These are phyloP conservation scores for Lachancea sp. DNA, from an alignment of 805 yeast species.

Conservation along the genomic window DNA sequence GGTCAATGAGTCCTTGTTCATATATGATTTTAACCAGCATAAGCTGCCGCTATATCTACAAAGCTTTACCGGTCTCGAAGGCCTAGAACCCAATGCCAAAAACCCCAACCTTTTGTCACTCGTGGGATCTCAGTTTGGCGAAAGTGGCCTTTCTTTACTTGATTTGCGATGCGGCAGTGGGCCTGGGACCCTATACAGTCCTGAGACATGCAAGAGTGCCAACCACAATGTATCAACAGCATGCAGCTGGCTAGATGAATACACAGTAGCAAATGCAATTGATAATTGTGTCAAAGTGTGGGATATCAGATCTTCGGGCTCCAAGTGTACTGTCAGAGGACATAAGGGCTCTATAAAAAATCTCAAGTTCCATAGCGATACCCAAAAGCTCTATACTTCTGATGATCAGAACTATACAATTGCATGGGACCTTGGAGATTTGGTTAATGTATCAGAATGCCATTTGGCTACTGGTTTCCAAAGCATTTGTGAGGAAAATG, in stretches of 20 bases:
- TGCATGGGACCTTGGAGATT: slow-evolving; percentile 25
- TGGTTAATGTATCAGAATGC: slow-evolving; percentile 15
- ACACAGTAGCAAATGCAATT: slow-evolving; percentile 17
- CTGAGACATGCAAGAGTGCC: slow-evolving; percentile 14
- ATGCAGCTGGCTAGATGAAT: slow-evolving; percentile 24
- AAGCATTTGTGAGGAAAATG: slow-evolving; percentile 11
- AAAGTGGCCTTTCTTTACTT: slow-evolving; percentile 65
- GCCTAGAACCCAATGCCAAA: slow-evolving; percentile 31
- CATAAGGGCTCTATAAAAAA: slow-evolving; percentile 22
- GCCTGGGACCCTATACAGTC: slow-evolving; percentile 19
- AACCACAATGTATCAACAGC: slow-evolving; percentile 12
- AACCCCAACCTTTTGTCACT: slow-evolving; percentile 43
- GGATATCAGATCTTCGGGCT: slow-evolving; percentile 22
- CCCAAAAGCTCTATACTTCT: slow-evolving; percentile 16
- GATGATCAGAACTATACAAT: slow-evolving; percentile 22
- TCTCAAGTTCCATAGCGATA: slow-evolving; percentile 11
- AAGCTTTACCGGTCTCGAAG: slow-evolving; percentile 21
- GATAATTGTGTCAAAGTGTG: slow-evolving; percentile 22
- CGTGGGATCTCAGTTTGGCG: slow-evolving; percentile 54
- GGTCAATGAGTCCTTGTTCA: slow-evolving; percentile 62
- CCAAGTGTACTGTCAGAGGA: slow-evolving; percentile 19
- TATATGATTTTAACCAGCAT: slow-evolving; percentile 65
- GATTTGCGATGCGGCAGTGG: slow-evolving; percentile 49
- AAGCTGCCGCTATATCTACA: slow-evolving; percentile 24
- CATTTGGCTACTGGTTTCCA: slow-evolving; percentile 20